These are phyloP conservation scores for Babesia ovata DNA, from an alignment of 169 alveolate genomes.

Conservation along the genomic window DNA sequence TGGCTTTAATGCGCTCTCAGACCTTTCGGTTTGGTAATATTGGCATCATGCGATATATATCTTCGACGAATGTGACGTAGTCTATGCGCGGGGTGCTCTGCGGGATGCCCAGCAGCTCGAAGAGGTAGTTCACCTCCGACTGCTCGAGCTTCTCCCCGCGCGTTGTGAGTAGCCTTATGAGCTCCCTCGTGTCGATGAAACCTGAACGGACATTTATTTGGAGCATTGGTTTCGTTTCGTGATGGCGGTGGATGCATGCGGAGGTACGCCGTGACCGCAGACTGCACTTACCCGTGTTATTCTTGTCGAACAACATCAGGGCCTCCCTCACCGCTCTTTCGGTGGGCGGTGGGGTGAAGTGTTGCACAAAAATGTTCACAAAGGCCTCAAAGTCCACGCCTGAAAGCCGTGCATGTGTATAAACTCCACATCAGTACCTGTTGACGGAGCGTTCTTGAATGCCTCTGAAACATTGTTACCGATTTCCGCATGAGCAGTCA, in stretches of 20 bases:
- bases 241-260: not conserved
- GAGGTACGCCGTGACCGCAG: not conserved
- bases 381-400: slow-evolving; percentile 56
- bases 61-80: slow-evolving; percentile 50
- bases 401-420: not conserved
- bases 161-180: slow-evolving; percentile 44
- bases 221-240: not conserved
- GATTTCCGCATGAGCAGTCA: not conserved
- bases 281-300: slow-evolving; percentile 38
- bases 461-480: slow-evolving; percentile 25
- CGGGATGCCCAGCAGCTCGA: slow-evolving; percentile 41
- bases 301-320: slow-evolving; percentile 46
- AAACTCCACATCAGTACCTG: slow-evolving; percentile 8
- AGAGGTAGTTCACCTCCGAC: slow-evolving; percentile 47
- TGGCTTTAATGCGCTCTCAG: not conserved
- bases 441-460: slow-evolving; percentile 51
- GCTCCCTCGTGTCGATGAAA: slow-evolving; percentile 40
- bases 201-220: slow-evolving; percentile 10
- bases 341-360: slow-evolving; percentile 60
- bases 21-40: slow-evolving; percentile 17
- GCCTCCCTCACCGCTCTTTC: slow-evolving; percentile 61
- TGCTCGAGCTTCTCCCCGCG: slow-evolving; percentile 58
- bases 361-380: slow-evolving; percentile 34
- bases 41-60: slow-evolving; percentile 53
- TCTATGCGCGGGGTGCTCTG: slow-evolving; percentile 30